These are phyloP conservation scores for Phyllostachys edulis DNA, from an alignment of 176 grass and related monocot species.

Conservation along the genomic window DNA sequence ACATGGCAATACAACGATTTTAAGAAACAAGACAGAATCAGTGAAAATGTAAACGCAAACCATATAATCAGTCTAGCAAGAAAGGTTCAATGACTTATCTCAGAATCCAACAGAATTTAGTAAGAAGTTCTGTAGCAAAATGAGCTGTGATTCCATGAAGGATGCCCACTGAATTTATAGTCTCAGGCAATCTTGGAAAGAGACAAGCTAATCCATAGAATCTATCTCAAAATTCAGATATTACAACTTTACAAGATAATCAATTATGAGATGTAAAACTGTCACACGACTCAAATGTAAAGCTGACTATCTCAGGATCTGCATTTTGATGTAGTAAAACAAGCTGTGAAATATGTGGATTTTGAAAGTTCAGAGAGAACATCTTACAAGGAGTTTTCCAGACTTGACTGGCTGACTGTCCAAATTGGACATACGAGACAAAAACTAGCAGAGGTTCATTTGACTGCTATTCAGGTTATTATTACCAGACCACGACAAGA, in stretches of 20 bases:
- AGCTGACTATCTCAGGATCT: background rate
- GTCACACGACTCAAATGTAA: slow-evolving; percentile 3
- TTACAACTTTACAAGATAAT: background rate
- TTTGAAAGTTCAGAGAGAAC: background rate
- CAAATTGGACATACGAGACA: background rate
- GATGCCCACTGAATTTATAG: background rate
- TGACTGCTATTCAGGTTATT: background rate
- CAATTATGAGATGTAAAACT: background rate
- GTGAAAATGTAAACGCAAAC: background rate
- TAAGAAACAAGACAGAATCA: background rate
- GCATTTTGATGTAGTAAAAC: background rate
- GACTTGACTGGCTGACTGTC: background rate
- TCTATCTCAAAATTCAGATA: background rate
- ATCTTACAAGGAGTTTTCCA: background rate
- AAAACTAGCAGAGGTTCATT: background rate
- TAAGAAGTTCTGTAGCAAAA: background rate
- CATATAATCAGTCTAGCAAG: background rate
- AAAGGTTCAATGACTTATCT: background rate
- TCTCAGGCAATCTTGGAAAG: background rate
- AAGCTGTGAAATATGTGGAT: background rate
- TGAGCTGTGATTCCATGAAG: background rate
- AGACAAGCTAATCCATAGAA: background rate
- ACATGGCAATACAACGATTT: background rate
- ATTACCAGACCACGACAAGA: background rate
- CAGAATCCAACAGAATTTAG: background rate